A percentile compares a stretch with the other conserved stretches of the same genome.
These are phyloP conservation scores for Amauroascus niger DNA, from an alignment of 2,329 filamentous ascomycete genomes.

Conservation along the genomic window DNA sequence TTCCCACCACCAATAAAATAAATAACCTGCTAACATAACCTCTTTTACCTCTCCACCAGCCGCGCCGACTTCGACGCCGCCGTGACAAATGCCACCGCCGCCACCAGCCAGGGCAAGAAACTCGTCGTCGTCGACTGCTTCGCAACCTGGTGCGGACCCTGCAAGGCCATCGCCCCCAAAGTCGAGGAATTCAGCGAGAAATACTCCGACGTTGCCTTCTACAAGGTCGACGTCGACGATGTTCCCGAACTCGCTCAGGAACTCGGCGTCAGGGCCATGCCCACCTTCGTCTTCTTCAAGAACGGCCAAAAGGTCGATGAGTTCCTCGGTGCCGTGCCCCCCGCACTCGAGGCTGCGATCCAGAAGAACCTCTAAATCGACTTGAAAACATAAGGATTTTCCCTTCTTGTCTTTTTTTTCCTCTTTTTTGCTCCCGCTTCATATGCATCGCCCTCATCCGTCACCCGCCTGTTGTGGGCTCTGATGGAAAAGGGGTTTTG, in stretches of 20 bases:
- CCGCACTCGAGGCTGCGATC: conserved; percentile 43
- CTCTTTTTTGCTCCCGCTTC: not conserved
- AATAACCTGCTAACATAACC: conserved; percentile 2
- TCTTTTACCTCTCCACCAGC: conserved; percentile 17
- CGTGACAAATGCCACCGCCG: conserved; percentile 38
- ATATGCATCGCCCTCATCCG: too few relatives aligned
- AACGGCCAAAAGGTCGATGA: conserved; percentile 28
- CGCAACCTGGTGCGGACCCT: conserved; percentile 50
- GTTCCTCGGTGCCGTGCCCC: conserved; percentile 57
- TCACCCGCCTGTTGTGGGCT: too few relatives aligned
- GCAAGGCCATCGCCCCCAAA: conserved; percentile 45
- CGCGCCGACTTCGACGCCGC: conserved; percentile 36
- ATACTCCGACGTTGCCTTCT: conserved; percentile 43
- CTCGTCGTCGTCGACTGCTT: conserved; percentile 48
- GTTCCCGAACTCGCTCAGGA: conserved; percentile 42
- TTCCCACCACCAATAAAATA: not conserved
- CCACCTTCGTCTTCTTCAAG: conserved; percentile 35
- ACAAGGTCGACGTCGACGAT: conserved; percentile 48
- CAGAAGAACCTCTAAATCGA: conserved; percentile 11
- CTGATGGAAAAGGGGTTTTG: too few relatives aligned
- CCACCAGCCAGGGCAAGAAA: conserved; percentile 45
- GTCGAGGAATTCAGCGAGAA: conserved; percentile 44
- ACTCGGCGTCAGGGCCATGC: conserved; percentile 42
- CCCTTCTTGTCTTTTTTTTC: not conserved
- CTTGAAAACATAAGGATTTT: not conserved